Base-by-base conservation (phyloP, 192 early-diverging fungal species). In the Linnemannia exigua region DNA sequence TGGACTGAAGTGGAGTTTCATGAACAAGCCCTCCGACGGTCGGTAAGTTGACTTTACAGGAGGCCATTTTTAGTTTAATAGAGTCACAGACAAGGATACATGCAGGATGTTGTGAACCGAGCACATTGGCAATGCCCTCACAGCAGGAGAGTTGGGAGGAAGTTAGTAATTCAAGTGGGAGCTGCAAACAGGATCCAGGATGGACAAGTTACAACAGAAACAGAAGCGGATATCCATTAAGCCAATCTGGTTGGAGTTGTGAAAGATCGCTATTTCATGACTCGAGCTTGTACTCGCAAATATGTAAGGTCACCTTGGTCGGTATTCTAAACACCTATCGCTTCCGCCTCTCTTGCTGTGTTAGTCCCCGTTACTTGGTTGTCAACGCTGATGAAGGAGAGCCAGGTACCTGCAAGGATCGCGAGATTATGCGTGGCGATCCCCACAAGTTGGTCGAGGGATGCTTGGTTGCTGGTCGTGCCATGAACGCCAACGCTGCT, bases 321-420 rank as follows among this genome's bases (percentile, higher is more conserved):
- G 17, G n/a, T 67, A 5, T 33, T 14, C 6, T 33, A 3, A 33
- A 31, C 31, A 67, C 66, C 4, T 22, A 31, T 33, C 28, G 98
- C 41, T 44, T 44, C 12, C 3, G 9, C 28, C 9, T 31, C 28
- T 15, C n/a, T 12, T 14, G 0, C 14, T 54, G 97, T 81, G 97
- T 31, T 63, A 93, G 92, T 86, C 98, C 98, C 46, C 93, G 96
- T 47, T 99, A 99, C 88, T 92, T 99, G 87, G 97, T 99, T 35
- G 94, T 99, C 84, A 99, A 99, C 89, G 97, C 97, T 79, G 97
- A 99, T 79, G 98, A 99, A 87, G 98, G 98, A 79, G 98, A 99
- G 89, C 98, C 98, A 9, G 97, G 97, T 58, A 99, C 98, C 67
- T 99, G 98, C 94, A 99, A 86, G 70, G 84, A 86, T 86, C 95